Evolutionary conservation across 306 rosid species (phyloP), one percentile per base, ranked within the genome.

Genomic region (Prunus dulcis): DNA sequence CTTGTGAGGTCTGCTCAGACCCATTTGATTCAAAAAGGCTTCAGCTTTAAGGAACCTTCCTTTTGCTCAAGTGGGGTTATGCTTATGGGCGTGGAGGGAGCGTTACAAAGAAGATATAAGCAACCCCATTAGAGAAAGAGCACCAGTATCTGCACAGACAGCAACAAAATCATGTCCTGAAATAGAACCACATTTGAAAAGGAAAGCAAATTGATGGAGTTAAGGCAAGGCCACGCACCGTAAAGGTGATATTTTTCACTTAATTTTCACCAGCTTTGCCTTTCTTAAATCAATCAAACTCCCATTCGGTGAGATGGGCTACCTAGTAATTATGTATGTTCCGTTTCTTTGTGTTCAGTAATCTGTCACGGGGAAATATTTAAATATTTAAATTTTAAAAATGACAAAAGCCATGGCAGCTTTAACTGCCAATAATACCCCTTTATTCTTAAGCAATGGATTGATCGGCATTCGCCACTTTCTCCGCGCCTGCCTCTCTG

Each of bases 1-100:
- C 67, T 85, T 87, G 80, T 85, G 89, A 56, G 91, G 79, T 85
- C 85, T 85, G 78, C 75, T 72, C 38, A 85, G 77, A 82, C 91
- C 89, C 91, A 87, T 87, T 73, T 73, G 61, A 61, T 65, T 75
- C 57, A 58, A 69, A 79, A 78, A 71, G 68, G 67, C 85, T 64
- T 69, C 71, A 55, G 51, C 82, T 81, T 76, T 77, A 84, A 72
- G 72, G 61, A 71, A 76, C 57, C 84, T n/a, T 43, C 79, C 76
- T 63, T 69, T 46, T 63, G 34, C 56, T 73, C 45, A 64, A 49
- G 15, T 25, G 46, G 76, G 47, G 76, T 18, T 46, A 64, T 28
- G 74, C 62, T 52, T 25, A 13, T 17, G 73, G 46, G 58, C 57
- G 43, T 50, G 43, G 62, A 30, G 69, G 45, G 43, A 58, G 73